Evolutionary conservation across 805 yeast species (phyloP), one percentile per base, ranked within the genome.

Genomic region (Tetrapisispora namnaoensis): DNA sequence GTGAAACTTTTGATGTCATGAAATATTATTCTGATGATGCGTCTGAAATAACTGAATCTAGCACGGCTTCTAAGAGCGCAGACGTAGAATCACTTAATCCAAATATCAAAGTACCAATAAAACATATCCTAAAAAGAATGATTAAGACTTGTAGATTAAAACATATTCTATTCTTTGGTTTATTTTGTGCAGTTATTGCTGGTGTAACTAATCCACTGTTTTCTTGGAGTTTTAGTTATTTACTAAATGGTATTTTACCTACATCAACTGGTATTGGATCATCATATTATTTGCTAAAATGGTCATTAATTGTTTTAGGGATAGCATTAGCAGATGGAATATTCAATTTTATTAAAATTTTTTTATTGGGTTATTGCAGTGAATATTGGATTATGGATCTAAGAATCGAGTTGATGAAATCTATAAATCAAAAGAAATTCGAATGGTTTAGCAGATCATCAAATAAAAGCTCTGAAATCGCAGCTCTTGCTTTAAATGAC

Each of bases 401-500:
- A 17, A 74, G 95, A 51, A 67, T 66, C 11, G 48, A 50, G 13
- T 69, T 80, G 0, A 77, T 87, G 55, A 54, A 58, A 1, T 70
- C 67, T 30, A 67, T 89, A 5, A 63, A 78, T 2, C 61, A 66
- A 1, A 85, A 82, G 51, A 75, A 75, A 28, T 55, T 77, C 57
- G 52, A 67, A 2, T 86, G 85, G 81, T 78, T 76, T 56, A 68
- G 67, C 22, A 54, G 57, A 2, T 65, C 68, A 16, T 57, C 53
- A 13, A 67, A 62, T 49, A 70, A 67, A 37, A 70, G 80, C 2
- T 75, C 79, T 35, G 83, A 76, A 53, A 55, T 85, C 14, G 73
- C 82, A 20, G 78, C 95, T 0, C 69, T 90, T 17, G 54, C 91
- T 2, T 70, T 90, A 74, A 88, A 86, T 60, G 97, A 93, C 61